Evolutionary conservation across 495 filamentous ascomycete species (phyloP), one percentile per base, ranked within the genome.

Genomic region (Penicillium bovifimosum): DNA sequence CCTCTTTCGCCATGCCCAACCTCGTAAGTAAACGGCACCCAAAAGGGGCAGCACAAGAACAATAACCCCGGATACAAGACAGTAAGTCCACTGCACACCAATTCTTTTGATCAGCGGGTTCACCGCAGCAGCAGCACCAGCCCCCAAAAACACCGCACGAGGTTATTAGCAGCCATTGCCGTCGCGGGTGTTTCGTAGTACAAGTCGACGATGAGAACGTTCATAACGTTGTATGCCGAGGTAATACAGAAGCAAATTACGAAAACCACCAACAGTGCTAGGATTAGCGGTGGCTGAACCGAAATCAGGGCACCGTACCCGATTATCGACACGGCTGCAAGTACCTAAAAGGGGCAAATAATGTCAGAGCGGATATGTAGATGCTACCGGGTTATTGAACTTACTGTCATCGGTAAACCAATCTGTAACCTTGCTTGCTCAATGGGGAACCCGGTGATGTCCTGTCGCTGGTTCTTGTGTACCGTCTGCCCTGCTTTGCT

Each of bases 141-240:
- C 86, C 4, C 85, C 85, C 10, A 89, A 58, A 83, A 61, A 55
- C 85, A 90, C 6, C 86, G 67, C 0, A 82, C 79, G 8, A 91
- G 66, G 59, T 91, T 90, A 53, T 85, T 86, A 1, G 84, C 81
- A 6, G 86, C 86, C 27, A 83, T 82, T 0, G 80, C 85, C 0
- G 86, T 81, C 0, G 79, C 80, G 0, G 86, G 82, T 0, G 66
- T 76, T 0, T 68, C 61, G 4, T 79, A 80, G 53, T 85, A 80
- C 26, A 88, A 66, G 47, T 89, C 86, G 3, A 87, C 76, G 10
- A 89, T 56, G 4, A 68, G 49, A 4, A 63, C 50, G 45, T 68
- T 69, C 53, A 49, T 50, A 57, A 64, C 29, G 66, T 76, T 78
- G 50, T 82, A 83, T 2, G 75, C 71, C 1, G 75, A 78, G 0